These are phyloP conservation scores for Mucor lusitanicus DNA, from an alignment of 371 early-diverging fungal species.

Conservation along the genomic window DNA sequence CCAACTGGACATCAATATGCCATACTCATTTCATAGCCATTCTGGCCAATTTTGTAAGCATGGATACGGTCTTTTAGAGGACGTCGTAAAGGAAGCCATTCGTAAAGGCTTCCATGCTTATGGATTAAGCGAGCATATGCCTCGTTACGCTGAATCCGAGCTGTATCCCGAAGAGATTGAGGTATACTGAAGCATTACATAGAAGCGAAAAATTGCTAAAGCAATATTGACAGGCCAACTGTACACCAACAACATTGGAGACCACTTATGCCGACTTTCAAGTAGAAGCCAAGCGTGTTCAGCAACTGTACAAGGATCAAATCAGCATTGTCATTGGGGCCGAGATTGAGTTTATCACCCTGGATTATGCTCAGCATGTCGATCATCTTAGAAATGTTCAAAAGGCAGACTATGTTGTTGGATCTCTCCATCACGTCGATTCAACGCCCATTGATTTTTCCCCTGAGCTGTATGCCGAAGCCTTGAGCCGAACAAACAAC, in stretches of 20 bases:
- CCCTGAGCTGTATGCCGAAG: constrained; percentile 52
- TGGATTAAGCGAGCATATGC: constrained; percentile 86
- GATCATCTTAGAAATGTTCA: constrained; percentile 19
- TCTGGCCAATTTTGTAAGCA: constrained; percentile 88
- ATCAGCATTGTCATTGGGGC: constrained; percentile 82
- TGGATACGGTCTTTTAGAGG: constrained; percentile 75
- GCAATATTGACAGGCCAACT: constrained; percentile 45
- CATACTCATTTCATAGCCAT: constrained; percentile 82
- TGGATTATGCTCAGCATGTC: constrained; percentile 33
- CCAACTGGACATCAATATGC: constrained; percentile 32
- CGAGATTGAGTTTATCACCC: constrained; percentile 87
- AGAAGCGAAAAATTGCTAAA: neutral
- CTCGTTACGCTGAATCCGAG: constrained; percentile 64
- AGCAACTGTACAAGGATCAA: constrained; percentile 55
- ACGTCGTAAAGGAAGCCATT: constrained; percentile 73
- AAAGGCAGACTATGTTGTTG: constrained; percentile 83
- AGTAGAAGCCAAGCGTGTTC: constrained; percentile 72
- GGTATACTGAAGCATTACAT: constrained; percentile 24
- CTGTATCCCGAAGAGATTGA: constrained; percentile 85
- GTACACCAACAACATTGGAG: constrained; percentile 61
- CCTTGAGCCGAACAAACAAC: constrained; percentile 34
- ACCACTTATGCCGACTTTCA: constrained; percentile 61
- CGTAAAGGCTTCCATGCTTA: constrained; percentile 62
- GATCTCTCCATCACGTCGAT: constrained; percentile 89
- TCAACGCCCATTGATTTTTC: constrained; percentile 87